Base-by-base conservation (phyloP, 1,284 basidiomycete species). In the Ganoderma boninense region DNA sequence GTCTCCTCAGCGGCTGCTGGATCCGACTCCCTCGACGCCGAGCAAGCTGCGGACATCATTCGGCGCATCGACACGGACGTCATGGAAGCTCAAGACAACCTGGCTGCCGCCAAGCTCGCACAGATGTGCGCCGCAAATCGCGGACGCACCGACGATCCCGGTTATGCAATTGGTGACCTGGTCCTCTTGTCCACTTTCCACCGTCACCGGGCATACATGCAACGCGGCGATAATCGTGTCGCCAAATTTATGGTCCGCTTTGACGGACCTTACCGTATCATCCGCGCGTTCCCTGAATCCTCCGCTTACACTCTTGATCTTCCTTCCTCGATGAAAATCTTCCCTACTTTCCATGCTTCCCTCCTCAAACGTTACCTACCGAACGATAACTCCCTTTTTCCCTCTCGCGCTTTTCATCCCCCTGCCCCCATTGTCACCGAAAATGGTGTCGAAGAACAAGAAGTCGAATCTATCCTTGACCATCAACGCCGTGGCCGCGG, bases 161-260 rank as follows among this genome's bases (percentile, higher is more conserved):
- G 38, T n/a, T 23, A 3, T 14, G 13, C 32, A 1, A 72, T 80
- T 0, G 78, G 80, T 0, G 80, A 82, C 29, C 43, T 52, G 0
- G 82, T 84, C 0, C 64, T 77, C 62, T 70, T 84, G 0, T 73
- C 74, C 0, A 84, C 80, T 0, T 56, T 70, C 14, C 72, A 82
- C 71, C 68, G 76, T 0, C 70, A 74, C 0, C 42, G 71, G 0
- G 69, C 79, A 0, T 83, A 80, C 71, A 78, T 76, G 56, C 32
- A 66, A 3, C 72, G 74, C 8, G 78, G 78, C 2, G 69, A 76
- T 2, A 74, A 77, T 11, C 74, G 75, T 1, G 77, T 80, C 0
- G 80, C 81, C 0, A 84, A 82, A 54, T 81, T 82, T 62, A 80
- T 84, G 77, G 78, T 80, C 0, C 64, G 75, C 0, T 80, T 71